Evolutionary conservation across 75 land plant genomes (phyloP).

Genomic region (Pinus taeda): DNA sequence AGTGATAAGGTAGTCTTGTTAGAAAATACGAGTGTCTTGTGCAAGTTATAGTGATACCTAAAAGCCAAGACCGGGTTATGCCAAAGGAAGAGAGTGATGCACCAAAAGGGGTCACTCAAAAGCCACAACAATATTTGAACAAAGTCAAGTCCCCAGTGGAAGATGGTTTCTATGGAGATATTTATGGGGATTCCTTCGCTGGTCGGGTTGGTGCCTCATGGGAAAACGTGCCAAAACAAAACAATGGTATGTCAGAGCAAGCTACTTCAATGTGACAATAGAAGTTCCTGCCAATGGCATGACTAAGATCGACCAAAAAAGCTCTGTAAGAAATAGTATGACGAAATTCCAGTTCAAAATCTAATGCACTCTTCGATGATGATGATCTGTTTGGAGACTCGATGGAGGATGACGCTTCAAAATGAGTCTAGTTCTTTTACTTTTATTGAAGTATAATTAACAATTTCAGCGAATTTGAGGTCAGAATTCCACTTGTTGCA

Average conservation of each 20-base stretch:
- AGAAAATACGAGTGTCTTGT: too few relatives aligned
- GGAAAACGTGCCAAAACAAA: constrained; percentile 51
- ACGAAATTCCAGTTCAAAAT: not conserved
- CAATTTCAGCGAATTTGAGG: too few relatives aligned
- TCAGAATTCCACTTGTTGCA: too few relatives aligned
- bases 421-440: too few relatives aligned
- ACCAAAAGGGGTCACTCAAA: too few relatives aligned
- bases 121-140: too few relatives aligned
- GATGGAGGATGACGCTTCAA: constrained; percentile 7
- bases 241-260: constrained; percentile 14
- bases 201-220: constrained; percentile 74
- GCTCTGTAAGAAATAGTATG: not conserved
- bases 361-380: constrained; percentile 20
- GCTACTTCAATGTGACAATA: not conserved
- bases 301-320: not conserved
- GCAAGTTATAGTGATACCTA: too few relatives aligned
- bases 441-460: not conserved
- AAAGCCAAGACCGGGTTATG: too few relatives aligned
- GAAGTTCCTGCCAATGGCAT: constrained; percentile 14
- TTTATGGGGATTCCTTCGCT: constrained; percentile 80
- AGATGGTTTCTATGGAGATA: constrained; percentile 74
- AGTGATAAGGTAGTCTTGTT: too few relatives aligned
- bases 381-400: constrained; percentile 46
- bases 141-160: too few relatives aligned
- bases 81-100: too few relatives aligned